Percentiles rank a stretch among this genome's conserved stretches.
Conservation (phyloP, 1,284 basidiomycete species). For the Trichosporon faecale region DNA sequence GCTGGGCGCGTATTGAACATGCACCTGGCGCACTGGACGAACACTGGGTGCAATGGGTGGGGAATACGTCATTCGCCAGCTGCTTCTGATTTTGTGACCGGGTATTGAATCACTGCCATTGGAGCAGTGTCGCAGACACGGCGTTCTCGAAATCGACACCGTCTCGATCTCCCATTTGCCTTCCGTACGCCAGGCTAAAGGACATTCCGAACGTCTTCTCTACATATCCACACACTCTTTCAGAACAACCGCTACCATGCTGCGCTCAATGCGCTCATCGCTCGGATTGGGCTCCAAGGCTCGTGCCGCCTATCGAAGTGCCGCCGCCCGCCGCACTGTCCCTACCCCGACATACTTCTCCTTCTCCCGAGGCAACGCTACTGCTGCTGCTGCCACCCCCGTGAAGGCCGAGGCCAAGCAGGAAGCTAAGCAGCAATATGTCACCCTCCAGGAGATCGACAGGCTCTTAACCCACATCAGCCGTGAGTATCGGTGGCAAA, state of each 20-base stretch:
- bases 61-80: slow-evolving; percentile 7
- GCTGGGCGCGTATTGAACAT: not conserved
- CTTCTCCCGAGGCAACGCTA: not conserved
- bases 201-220: not conserved
- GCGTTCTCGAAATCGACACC: not conserved
- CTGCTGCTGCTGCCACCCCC: not conserved
- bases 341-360: not conserved
- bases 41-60: not conserved
- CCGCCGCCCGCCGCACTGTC: not conserved
- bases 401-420: slow-evolving; percentile 3
- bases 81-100: slow-evolving; percentile 7
- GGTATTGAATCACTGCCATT: not conserved
- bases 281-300: not conserved
- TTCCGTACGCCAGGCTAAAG: not conserved
- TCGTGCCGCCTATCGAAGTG: not conserved
- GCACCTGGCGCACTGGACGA: not conserved
- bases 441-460: slow-evolving; percentile 48
- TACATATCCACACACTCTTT: not conserved
- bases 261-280: slow-evolving; percentile 5
- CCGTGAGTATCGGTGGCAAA: slow-evolving; percentile 29
- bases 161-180: not conserved
- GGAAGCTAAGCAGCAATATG: slow-evolving; percentile 35
- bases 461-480: slow-evolving; percentile 45
- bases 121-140: not conserved
- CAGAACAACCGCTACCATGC: not conserved